These are phyloP conservation scores for Adansonia digitata DNA, from an alignment of 345 rosid genomes.

Conservation along the genomic window DNA sequence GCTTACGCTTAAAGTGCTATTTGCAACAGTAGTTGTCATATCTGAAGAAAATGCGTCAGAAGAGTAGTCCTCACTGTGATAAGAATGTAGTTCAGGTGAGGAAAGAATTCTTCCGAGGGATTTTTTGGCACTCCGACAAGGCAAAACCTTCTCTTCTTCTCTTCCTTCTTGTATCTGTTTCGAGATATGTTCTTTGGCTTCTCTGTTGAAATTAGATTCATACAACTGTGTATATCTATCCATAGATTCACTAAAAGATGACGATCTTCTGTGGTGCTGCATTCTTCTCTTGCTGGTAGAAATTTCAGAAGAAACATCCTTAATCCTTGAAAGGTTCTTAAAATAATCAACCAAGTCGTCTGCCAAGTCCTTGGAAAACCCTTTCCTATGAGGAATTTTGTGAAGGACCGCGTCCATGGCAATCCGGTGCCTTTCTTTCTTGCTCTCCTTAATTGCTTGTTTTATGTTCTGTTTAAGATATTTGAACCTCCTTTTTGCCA, in stretches of 20 bases:
- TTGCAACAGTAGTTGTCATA: slow-evolving; percentile 9
- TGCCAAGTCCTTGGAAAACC: slow-evolving; percentile 50
- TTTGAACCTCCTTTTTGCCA: slow-evolving; percentile 52
- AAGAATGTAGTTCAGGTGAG: slow-evolving; percentile 52
- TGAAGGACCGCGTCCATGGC: slow-evolving; percentile 79
- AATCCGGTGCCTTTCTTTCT: slow-evolving; percentile 60
- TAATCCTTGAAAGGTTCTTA: slow-evolving; percentile 18
- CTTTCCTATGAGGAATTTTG: slow-evolving; percentile 60
- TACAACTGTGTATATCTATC: not conserved
- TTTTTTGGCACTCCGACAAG: slow-evolving; percentile 21
- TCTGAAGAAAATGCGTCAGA: slow-evolving; percentile 24
- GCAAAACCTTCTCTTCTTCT: not conserved
- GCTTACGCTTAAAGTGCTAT: slow-evolving; percentile 12
- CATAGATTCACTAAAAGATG: slow-evolving; percentile 55
- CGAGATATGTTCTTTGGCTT: slow-evolving; percentile 29
- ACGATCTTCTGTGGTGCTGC: slow-evolving; percentile 32
- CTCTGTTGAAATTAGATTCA: slow-evolving; percentile 27
- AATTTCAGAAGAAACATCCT: slow-evolving; percentile 9
- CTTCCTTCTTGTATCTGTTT: slow-evolving; percentile 24
- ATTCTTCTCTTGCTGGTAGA: slow-evolving; percentile 8
- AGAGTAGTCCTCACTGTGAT: not conserved
- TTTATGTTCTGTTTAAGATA: slow-evolving; percentile 63
- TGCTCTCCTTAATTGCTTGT: slow-evolving; percentile 51
- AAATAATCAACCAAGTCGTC: slow-evolving; percentile 29
- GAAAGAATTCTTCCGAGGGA: slow-evolving; percentile 54